These are phyloP conservation scores for Talaromyces adpressus DNA, from an alignment of 495 filamentous ascomycete species.

Conservation along the genomic window DNA sequence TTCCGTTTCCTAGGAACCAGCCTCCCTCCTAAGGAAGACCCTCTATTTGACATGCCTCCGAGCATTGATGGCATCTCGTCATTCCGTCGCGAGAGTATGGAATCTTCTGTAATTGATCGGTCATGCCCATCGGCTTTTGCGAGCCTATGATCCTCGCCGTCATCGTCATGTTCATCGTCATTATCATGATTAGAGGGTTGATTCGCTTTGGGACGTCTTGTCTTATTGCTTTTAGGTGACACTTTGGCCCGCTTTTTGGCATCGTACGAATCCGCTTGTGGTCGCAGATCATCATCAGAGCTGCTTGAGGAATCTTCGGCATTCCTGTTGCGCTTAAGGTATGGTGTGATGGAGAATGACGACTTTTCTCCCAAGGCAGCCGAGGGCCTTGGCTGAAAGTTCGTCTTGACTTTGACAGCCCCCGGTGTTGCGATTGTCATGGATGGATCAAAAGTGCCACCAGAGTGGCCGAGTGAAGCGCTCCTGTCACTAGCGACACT, in stretches of 20 bases:
- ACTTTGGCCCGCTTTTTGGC: conserved; percentile 5
- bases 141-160: not conserved
- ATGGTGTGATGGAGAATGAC: conserved; percentile 86
- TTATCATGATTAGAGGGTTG: conserved; percentile 9
- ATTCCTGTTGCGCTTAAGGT: conserved; percentile 70
- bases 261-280: conserved; percentile 17
- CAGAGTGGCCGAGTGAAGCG: conserved; percentile 33
- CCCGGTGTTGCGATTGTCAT: conserved; percentile 62
- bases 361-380: conserved; percentile 74
- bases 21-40: conserved; percentile 27
- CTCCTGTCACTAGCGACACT: conserved; percentile 27
- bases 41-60: not conserved
- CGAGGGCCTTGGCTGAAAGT: conserved; percentile 36
- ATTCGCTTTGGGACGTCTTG: not conserved
- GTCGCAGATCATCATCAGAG: conserved; percentile 23
- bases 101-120: not conserved
- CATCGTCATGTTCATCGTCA: not conserved
- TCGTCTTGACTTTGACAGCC: conserved; percentile 49
- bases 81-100: not conserved
- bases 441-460: conserved; percentile 39
- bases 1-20: conserved; percentile 71
- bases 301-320: conserved; percentile 35
- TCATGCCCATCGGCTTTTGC: not conserved
- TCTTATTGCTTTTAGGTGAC: not conserved
- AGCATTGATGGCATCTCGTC: not conserved